Evolutionary conservation across 805 yeast species (phyloP).

Genomic region (Candida pini): DNA sequence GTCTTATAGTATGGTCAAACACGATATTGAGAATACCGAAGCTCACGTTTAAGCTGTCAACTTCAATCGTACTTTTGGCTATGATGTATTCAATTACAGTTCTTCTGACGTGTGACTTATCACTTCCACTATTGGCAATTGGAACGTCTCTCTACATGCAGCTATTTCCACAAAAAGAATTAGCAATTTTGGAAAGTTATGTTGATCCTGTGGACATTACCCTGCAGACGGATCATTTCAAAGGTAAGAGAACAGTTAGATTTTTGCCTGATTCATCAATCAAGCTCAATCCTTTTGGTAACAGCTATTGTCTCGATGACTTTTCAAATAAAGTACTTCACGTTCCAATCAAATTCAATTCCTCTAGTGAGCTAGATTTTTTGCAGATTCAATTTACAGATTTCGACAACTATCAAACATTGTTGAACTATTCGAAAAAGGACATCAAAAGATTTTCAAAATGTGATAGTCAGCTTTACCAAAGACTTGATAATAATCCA

Average conservation of each 20-base stretch:
- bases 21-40: constrained; percentile 76
- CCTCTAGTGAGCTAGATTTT: constrained; percentile 64
- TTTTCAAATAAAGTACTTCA: constrained; percentile 28
- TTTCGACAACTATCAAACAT: constrained; percentile 42
- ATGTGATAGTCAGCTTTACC: constrained; percentile 21
- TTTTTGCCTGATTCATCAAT: constrained; percentile 91
- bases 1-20: constrained; percentile 59
- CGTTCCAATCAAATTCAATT: constrained; percentile 75
- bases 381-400: constrained; percentile 61
- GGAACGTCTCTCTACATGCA: constrained; percentile 12
- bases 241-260: constrained; percentile 81
- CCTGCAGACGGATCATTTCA: constrained; percentile 60
- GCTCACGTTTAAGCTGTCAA: constrained; percentile 54
- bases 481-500: constrained; percentile 13
- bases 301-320: constrained; percentile 54
- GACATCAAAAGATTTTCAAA: constrained; percentile 40
- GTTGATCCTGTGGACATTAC: constrained; percentile 31
- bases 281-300: constrained; percentile 67
- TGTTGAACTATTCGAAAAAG: constrained; percentile 49
- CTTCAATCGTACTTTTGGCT: constrained; percentile 44
- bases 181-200: constrained; percentile 27
- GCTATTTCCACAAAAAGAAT: constrained; percentile 25
- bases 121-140: constrained; percentile 38
- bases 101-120: constrained; percentile 45
- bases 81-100: constrained; percentile 46